Evolutionary conservation across 2,329 filamentous ascomycete species (phyloP).

Genomic region (Cordyceps fumosorosea): DNA sequence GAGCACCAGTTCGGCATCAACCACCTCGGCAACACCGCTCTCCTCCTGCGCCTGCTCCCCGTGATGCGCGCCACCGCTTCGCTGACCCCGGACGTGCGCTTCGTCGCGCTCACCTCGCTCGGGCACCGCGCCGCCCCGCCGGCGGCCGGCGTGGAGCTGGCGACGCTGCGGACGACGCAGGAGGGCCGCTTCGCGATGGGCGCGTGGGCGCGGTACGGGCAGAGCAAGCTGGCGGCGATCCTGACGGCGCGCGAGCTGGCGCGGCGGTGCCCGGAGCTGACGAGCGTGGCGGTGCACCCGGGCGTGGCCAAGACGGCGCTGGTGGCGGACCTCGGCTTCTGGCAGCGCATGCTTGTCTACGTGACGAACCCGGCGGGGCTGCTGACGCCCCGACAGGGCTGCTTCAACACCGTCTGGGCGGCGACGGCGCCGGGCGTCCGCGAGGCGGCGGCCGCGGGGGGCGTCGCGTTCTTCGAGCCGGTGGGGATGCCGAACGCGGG

Average conservation of each 20-base stretch:
- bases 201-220: conserved; percentile 40
- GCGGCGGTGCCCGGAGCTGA: conserved; percentile 34
- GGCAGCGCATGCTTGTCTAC: conserved; percentile 21
- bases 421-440: conserved; percentile 19
- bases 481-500: conserved; percentile 20
- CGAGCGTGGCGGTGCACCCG: conserved; percentile 42
- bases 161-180: conserved; percentile 21
- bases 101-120: conserved; percentile 23
- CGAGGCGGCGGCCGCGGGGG: conserved; percentile 15
- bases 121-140: conserved; percentile 22
- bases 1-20: conserved; percentile 32
- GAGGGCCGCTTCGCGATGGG: conserved; percentile 20
- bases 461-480: conserved; percentile 23
- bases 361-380: conserved; percentile 18
- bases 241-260: conserved; percentile 39
- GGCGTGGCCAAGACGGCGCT: conserved; percentile 32
- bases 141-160: conserved; percentile 23
- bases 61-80: conserved; percentile 18
- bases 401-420: conserved; percentile 27
- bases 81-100: conserved; percentile 16
- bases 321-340: conserved; percentile 18
- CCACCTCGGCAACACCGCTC: conserved; percentile 24
- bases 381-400: conserved; percentile 24
- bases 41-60: conserved; percentile 29
- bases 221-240: conserved; percentile 45